Percentiles rank a stretch among this genome's conserved stretches.
These are phyloP conservation scores for Pseudogymnoascus sp. DNA, from an alignment of 2,329 filamentous ascomycete genomes.

Conservation along the genomic window DNA sequence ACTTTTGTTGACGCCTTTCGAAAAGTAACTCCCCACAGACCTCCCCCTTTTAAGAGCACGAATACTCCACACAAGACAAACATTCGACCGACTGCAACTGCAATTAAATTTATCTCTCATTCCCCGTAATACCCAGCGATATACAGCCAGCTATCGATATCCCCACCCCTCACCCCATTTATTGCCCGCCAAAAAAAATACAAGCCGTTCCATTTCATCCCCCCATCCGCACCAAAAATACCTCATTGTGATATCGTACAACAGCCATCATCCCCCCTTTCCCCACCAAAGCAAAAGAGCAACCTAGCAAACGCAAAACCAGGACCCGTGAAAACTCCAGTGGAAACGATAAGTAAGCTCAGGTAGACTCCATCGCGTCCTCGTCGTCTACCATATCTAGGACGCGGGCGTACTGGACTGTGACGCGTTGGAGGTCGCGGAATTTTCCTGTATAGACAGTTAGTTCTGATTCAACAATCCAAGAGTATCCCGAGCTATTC, in stretches of 20 bases:
- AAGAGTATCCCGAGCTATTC: slow-evolving; percentile 14
- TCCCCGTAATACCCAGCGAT: not conserved
- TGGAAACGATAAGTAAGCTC: not conserved
- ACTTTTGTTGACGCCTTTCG: too few species aligned
- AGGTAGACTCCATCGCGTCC: not conserved
- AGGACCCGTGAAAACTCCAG: not conserved
- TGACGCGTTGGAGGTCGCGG: slow-evolving; percentile 84
- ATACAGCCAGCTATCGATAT: not conserved
- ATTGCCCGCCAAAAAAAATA: slow-evolving; percentile 1
- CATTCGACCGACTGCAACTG: not conserved
- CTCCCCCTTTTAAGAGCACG: too few species aligned
- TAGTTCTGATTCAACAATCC: not conserved
- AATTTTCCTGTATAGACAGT: slow-evolving; percentile 63
- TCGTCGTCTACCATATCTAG: slow-evolving; percentile 47
- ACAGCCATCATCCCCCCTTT: not conserved
- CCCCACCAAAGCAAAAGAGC: not conserved
- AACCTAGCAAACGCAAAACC: not conserved
- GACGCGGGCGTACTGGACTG: slow-evolving; percentile 88
- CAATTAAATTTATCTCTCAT: not conserved
- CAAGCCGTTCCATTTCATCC: not conserved
- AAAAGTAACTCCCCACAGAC: too few species aligned
- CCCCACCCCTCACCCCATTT: not conserved
- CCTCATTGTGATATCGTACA: slow-evolving; percentile 1
- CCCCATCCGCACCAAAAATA: not conserved
- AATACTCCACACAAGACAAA: too few species aligned